phyloP scores from a whole-genome alignment of 768 basidiomycete species.

The Boletus fagicola region DNA sequence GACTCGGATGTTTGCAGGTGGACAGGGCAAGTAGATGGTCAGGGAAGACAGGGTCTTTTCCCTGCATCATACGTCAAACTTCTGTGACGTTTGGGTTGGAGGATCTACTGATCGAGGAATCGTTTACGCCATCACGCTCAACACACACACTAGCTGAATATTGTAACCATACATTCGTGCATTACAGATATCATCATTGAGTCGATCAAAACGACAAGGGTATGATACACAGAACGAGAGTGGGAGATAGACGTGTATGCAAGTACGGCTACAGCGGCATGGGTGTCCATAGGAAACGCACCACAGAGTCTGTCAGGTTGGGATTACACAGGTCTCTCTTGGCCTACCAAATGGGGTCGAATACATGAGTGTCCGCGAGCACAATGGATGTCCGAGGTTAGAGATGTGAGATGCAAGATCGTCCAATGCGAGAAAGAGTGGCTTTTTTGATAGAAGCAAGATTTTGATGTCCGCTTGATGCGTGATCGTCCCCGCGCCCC shows the following conservation, averaged over 20 bases:
- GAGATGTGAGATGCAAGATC: constrained; percentile 28
- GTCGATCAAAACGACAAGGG: constrained; percentile 26
- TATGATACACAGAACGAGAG: constrained; percentile 36
- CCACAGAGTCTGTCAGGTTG: constrained; percentile 8
- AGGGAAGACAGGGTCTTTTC: constrained; percentile 57
- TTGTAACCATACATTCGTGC: constrained; percentile 7
- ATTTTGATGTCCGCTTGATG: constrained; percentile 21
- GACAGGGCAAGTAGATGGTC: constrained; percentile 61
- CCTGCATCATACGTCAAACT: constrained; percentile 68
- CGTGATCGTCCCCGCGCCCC: constrained; percentile 11
- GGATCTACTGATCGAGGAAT: neutral
- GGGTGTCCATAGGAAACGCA: constrained; percentile 26
- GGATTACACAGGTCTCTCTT: constrained; percentile 6
- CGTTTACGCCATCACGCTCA: neutral
- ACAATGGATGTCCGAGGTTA: constrained; percentile 21
- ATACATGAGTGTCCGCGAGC: constrained; percentile 24
- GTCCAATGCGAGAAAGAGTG: constrained; percentile 21
- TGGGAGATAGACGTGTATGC: constrained; percentile 24
- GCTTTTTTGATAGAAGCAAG: constrained; percentile 23
- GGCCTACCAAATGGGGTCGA: constrained; percentile 1
- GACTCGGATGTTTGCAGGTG: constrained; percentile 45
- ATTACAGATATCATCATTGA: constrained; percentile 15
- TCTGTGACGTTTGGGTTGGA: constrained; percentile 34
- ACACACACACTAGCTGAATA: neutral
- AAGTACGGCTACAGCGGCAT: constrained; percentile 27